Conservation (phyloP, 352 stramenopile species). For the Pythium volutum region DNA sequence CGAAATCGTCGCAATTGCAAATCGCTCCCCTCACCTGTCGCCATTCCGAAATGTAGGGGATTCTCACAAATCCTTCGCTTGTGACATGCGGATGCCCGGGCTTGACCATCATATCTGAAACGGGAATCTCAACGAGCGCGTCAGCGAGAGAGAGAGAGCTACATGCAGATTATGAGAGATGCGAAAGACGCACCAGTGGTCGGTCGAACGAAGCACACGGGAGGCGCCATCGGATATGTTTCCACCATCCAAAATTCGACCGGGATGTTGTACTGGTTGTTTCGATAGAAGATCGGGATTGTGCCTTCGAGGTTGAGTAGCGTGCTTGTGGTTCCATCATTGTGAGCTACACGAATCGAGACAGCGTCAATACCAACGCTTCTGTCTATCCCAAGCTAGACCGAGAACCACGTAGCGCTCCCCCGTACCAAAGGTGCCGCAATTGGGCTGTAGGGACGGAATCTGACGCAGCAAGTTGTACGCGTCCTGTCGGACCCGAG, state of each 20-base stretch:
- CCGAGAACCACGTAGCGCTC: too few relatives aligned
- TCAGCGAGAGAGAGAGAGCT: neutral
- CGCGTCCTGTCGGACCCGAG: constrained; percentile 76
- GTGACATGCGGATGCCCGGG: constrained; percentile 83
- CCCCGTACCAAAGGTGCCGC: constrained; percentile 70
- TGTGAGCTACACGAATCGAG: constrained; percentile 47
- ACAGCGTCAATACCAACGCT: neutral
- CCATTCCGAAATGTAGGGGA: constrained; percentile 86
- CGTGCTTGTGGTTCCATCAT: constrained; percentile 84
- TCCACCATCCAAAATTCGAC: constrained; percentile 88
- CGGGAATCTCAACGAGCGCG: neutral
- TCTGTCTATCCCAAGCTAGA: neutral
- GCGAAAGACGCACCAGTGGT: constrained; percentile 43
- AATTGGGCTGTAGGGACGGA: constrained; percentile 81
- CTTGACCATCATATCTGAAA: constrained; percentile 83
- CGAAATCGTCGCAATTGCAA: neutral
- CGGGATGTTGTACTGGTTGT: constrained; percentile 91
- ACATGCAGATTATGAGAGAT: neutral
- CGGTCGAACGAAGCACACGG: constrained; percentile 85
- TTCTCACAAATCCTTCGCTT: constrained; percentile 81
- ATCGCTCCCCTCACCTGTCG: constrained; percentile 30
- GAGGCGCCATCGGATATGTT: constrained; percentile 74
- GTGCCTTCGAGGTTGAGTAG: constrained; percentile 83
- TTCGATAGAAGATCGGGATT: constrained; percentile 89
- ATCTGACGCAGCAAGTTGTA: constrained; percentile 86